phyloP scores from a whole-genome alignment of 1,139 yeast genomes.

The Saccharomyces hybrid region DNA sequence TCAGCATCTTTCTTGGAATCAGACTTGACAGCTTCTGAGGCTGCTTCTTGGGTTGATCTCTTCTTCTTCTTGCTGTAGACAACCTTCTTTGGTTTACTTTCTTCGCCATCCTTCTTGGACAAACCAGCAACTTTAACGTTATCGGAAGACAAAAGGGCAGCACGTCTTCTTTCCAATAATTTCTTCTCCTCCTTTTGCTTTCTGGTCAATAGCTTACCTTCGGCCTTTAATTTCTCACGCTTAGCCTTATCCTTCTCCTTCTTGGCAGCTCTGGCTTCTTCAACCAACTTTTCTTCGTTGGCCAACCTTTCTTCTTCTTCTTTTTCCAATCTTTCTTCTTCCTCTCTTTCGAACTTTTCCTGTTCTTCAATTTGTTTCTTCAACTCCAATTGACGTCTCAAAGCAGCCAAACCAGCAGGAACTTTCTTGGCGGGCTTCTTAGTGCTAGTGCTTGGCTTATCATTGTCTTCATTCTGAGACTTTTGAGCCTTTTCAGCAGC shows the following conservation, averaged over 20 bases:
- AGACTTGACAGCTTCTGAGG: conserved; percentile 23
- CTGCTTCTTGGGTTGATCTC: conserved; percentile 21
- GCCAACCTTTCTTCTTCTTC: conserved; percentile 52
- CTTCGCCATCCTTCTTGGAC: conserved; percentile 33
- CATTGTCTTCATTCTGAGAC: conserved; percentile 20
- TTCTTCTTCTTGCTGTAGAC: conserved; percentile 71
- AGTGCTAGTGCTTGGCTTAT: conserved; percentile 28
- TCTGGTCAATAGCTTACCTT: conserved; percentile 83
- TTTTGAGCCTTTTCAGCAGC: conserved; percentile 36
- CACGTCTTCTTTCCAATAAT: conserved; percentile 80
- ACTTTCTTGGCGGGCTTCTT: conserved; percentile 57
- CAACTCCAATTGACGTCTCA: conserved; percentile 78
- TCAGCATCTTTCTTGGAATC: conserved; percentile 9
- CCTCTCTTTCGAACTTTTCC: conserved; percentile 43
- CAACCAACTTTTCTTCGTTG: conserved; percentile 51
- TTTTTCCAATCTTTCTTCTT: conserved; percentile 49
- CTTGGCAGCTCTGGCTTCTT: conserved; percentile 64
- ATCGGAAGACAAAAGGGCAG: conserved; percentile 70
- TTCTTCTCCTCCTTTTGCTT: conserved; percentile 93
- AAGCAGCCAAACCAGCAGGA: conserved; percentile 74
- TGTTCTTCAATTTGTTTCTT: conserved; percentile 79
- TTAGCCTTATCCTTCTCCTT: conserved; percentile 78
- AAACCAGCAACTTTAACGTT: conserved; percentile 72
- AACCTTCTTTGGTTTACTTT: conserved; percentile 57
- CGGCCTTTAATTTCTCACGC: conserved; percentile 78